phyloP scores from a whole-genome alignment of 257 asterid genomes.

The Avicennia marina region DNA sequence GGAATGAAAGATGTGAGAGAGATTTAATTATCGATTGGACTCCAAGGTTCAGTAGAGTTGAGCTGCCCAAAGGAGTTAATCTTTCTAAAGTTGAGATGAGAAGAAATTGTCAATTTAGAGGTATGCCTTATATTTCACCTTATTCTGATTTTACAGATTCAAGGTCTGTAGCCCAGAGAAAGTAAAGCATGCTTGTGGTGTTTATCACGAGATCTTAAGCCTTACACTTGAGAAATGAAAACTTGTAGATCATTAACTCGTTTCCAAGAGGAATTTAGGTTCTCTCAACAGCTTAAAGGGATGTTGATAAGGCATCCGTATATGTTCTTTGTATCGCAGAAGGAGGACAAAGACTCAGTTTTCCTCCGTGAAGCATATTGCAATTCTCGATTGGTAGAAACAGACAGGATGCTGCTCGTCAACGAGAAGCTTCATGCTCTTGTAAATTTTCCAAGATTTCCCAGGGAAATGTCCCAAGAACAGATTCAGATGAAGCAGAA shows the following conservation, averaged over 20 bases:
- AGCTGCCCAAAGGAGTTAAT: constrained; percentile 80
- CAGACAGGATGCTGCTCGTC: constrained; percentile 75
- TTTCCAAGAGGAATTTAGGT: constrained; percentile 88
- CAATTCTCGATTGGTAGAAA: constrained; percentile 81
- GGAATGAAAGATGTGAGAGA: constrained; percentile 53
- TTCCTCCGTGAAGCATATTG: constrained; percentile 91
- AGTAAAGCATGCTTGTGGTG: constrained; percentile 84
- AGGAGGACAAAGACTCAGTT: constrained; percentile 94
- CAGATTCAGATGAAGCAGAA: constrained; percentile 33
- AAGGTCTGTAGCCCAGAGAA: constrained; percentile 63
- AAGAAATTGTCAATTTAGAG: constrained; percentile 68
- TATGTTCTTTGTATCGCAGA: constrained; percentile 84
- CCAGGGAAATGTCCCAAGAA: constrained; percentile 29
- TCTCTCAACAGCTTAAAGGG: constrained; percentile 96
- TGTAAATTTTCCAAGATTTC: constrained; percentile 61
- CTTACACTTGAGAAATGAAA: constrained; percentile 92
- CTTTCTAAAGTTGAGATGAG: constrained; percentile 92
- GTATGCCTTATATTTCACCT: constrained; percentile 79
- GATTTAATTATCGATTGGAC: constrained; percentile 73
- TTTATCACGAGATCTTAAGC: constrained; percentile 92
- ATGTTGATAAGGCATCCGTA: constrained; percentile 98
- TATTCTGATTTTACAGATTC: constrained; percentile 74
- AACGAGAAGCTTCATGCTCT: constrained; percentile 94
- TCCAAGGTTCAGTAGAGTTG: constrained; percentile 68
- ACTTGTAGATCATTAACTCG: constrained; percentile 93